Evolutionary conservation across 2,329 filamentous ascomycete species (phyloP), one percentile per base, ranked within the genome.

Genomic region (Fusarium nodosum): DNA sequence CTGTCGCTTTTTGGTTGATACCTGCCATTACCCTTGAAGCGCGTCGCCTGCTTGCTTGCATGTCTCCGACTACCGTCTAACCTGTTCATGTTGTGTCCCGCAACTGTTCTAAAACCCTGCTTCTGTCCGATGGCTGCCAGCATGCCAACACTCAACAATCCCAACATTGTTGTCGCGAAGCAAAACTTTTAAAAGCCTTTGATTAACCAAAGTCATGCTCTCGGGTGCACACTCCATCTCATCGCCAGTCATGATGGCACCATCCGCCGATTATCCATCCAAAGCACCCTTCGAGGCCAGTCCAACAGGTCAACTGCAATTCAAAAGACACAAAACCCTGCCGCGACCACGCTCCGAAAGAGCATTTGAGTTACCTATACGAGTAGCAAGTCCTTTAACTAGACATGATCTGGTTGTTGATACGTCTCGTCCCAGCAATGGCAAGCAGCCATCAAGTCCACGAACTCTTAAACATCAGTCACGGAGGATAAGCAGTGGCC

Each of bases 281-380:
- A 70, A 72, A 64, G 61, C 74, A 61, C 63, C 75, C 57, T 61
- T 75, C 45, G 64, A 75, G 61, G 69, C 74, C 55, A 70, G 65
- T 64, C 66, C 75, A 44, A 74, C 71, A 28, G 73, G 71, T 38
- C 78, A 80, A 52, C 77, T 77, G 60, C 80, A 80, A 65, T 84
- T 84, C 76, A 84, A 80, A 70, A 84, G 78, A 68, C 83, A 84
- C 75, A 84, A 84, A 75, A 68, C 77, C 50, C 73, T 85, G 26
- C 82, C 83, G 63, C 78, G 73, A 54, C 79, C 79, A 42, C 75
- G 62, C 13, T 72, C 68, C 58, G 73, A 77, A 41, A 72, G 70
- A 53, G 56, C 64, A 4, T 61, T 67, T 41, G 73, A 76, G 52
- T 61, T 65, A 65, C 72, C 67, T 61, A 67, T 64, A 44, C 60